Conservation (phyloP, 164 flowering plant species). For the Kingdonia uniflora region DNA sequence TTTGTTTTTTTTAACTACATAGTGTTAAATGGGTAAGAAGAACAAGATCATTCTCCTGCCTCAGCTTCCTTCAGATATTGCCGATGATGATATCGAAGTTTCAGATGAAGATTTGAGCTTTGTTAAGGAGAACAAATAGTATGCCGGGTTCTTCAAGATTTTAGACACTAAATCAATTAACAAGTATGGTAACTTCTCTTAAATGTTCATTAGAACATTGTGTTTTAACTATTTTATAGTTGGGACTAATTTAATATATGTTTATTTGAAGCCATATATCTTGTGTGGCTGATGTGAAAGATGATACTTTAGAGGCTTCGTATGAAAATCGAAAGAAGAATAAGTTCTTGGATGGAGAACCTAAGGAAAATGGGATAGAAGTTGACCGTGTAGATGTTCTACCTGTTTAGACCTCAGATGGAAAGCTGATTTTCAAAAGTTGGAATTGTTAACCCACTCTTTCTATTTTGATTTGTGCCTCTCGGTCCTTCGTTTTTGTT, state of each 20-base stretch:
- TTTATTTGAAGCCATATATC: no score
- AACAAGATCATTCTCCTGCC: constrained; percentile 59
- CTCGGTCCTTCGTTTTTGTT: no score
- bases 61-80: constrained; percentile 74
- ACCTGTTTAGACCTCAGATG: constrained; percentile 85
- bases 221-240: no score
- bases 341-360: constrained; percentile 25
- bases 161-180: constrained; percentile 66
- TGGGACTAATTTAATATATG: no score
- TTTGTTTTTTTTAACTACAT: no score
- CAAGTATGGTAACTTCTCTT: no score
- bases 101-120: constrained; percentile 80
- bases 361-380: constrained; percentile 19
- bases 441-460: no score
- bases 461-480: no score
- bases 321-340: constrained; percentile 51
- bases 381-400: constrained; percentile 84
- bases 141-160: constrained; percentile 49
- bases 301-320: constrained; percentile 53
- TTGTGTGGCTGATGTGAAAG: constrained; percentile 65
- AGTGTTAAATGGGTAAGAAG: constrained; percentile 34
- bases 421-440: no score
- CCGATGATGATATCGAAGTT: constrained; percentile 71
- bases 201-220: no score
- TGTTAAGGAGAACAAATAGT: constrained; percentile 40